Conservation (phyloP, 2,329 filamentous ascomycete genomes). For the Fusarium staphyleae region DNA sequence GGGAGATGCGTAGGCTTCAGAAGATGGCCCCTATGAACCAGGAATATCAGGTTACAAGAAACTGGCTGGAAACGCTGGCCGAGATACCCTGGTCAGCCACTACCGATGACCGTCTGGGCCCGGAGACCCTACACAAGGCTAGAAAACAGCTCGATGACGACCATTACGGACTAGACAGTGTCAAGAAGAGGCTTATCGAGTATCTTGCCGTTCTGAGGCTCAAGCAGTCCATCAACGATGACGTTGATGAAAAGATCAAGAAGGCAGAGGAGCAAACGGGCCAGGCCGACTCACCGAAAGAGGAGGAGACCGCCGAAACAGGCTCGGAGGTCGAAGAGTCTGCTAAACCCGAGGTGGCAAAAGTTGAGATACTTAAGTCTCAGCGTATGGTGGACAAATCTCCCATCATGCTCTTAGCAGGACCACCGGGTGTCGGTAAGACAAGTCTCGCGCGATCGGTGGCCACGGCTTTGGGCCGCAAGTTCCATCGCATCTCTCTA, state of each 20-base stretch:
- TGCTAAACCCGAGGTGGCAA: conserved; percentile 57
- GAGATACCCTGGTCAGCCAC: conserved; percentile 91
- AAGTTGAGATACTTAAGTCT: conserved; percentile 77
- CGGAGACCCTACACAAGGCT: conserved; percentile 78
- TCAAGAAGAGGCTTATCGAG: conserved; percentile 95
- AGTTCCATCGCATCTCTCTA: conserved; percentile 96
- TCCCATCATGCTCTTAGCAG: conserved; percentile 90
- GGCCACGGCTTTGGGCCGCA: conserved; percentile 87
- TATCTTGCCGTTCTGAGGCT: conserved; percentile 95
- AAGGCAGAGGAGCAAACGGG: conserved; percentile 66
- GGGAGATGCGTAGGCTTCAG: conserved; percentile 84
- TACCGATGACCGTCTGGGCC: conserved; percentile 86
- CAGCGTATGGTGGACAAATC: conserved; percentile 94
- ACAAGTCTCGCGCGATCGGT: conserved; percentile 94
- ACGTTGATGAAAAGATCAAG: conserved; percentile 80
- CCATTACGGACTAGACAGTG: conserved; percentile 94
- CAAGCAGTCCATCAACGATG: conserved; percentile 88
- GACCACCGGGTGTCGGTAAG: conserved; percentile 94
- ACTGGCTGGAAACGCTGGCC: conserved; percentile 90
- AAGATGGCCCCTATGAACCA: conserved; percentile 98
- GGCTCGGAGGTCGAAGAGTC: conserved; percentile 39
- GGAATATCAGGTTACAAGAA: conserved; percentile 91
- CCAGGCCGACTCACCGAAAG: conserved; percentile 40
- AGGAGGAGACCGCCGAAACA: conserved; percentile 34
- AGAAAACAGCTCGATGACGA: conserved; percentile 93